Evolutionary conservation across 208 protist species (phyloP).

Genomic region (Crithidia bombi): DNA sequence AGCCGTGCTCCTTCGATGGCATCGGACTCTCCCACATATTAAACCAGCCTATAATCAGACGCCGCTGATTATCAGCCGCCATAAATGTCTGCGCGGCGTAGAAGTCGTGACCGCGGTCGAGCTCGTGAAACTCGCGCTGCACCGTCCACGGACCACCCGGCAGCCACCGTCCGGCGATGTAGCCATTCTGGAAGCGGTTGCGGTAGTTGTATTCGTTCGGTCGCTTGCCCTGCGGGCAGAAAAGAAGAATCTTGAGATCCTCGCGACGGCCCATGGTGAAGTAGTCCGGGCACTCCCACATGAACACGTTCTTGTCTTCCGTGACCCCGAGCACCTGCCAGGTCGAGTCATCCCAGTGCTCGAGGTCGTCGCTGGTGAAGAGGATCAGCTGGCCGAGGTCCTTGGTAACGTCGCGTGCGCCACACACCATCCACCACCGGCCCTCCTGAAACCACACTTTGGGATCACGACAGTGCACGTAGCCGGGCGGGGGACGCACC

Average conservation of each 20-base stretch:
- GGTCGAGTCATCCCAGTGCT: constrained; percentile 39
- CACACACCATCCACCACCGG: constrained; percentile 52
- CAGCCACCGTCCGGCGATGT: constrained; percentile 33
- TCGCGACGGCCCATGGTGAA: constrained; percentile 30
- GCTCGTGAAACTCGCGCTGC: constrained; percentile 46
- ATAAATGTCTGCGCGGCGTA: constrained; percentile 57
- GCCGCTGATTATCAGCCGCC: constrained; percentile 30
- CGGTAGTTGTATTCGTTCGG: constrained; percentile 31
- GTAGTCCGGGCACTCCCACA: constrained; percentile 66
- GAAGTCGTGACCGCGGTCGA: constrained; percentile 54
- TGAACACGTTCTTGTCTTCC: constrained; percentile 55
- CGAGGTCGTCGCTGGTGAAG: constrained; percentile 36
- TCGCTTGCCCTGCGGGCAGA: constrained; percentile 47
- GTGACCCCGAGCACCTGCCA: constrained; percentile 35
- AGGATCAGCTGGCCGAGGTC: constrained; percentile 49
- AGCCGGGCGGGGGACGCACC: constrained; percentile 37
- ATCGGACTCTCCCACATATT: constrained; percentile 55
- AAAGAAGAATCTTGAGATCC: constrained; percentile 37
- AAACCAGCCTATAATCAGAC: constrained; percentile 46
- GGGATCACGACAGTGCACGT: constrained; percentile 51
- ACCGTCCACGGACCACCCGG: constrained; percentile 14
- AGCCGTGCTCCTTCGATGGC: constrained; percentile 41
- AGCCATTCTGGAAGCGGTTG: constrained; percentile 57
- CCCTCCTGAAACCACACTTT: constrained; percentile 46
- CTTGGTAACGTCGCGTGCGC: constrained; percentile 36